These are phyloP conservation scores for Gossypium mustelinum DNA, from an alignment of 345 rosid species.

Conservation along the genomic window DNA sequence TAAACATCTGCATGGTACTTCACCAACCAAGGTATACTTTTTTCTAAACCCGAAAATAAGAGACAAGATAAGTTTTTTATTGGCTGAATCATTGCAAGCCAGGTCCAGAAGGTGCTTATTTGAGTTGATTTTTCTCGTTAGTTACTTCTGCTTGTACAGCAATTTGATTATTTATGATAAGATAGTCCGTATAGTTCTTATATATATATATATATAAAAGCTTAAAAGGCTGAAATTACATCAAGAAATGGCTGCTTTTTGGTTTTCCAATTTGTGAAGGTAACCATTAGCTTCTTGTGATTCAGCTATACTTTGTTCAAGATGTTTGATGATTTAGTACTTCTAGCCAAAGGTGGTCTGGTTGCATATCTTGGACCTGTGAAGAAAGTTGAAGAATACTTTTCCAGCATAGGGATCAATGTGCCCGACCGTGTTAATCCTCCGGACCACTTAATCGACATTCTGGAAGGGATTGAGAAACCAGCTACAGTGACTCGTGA, in stretches of 20 bases:
- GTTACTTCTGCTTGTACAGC: background rate
- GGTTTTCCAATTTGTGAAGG: background rate
- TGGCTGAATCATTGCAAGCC: background rate
- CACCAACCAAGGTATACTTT: conserved; percentile 75
- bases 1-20: conserved; percentile 79
- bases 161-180: background rate
- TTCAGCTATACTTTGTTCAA: conserved; percentile 71
- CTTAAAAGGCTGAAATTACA: background rate
- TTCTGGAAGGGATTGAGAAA: conserved; percentile 73
- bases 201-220: background rate
- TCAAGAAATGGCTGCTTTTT: background rate
- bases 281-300: conserved; percentile 25
- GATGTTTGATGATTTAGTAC: conserved; percentile 89
- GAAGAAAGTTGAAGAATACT: conserved; percentile 80
- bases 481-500: conserved; percentile 50
- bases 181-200: background rate
- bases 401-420: conserved; percentile 57
- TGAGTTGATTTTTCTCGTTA: background rate
- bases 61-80: background rate
- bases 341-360: conserved; percentile 85
- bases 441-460: conserved; percentile 86
- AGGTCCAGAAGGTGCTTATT: background rate
- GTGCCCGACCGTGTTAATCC: conserved; percentile 85
- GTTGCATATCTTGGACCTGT: conserved; percentile 76
- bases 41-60: background rate